Percentiles rank a stretch among this genome's conserved stretches.
Conservation (phyloP, 2,329 filamentous ascomycete genomes). For the Beauveria sp. region DNA sequence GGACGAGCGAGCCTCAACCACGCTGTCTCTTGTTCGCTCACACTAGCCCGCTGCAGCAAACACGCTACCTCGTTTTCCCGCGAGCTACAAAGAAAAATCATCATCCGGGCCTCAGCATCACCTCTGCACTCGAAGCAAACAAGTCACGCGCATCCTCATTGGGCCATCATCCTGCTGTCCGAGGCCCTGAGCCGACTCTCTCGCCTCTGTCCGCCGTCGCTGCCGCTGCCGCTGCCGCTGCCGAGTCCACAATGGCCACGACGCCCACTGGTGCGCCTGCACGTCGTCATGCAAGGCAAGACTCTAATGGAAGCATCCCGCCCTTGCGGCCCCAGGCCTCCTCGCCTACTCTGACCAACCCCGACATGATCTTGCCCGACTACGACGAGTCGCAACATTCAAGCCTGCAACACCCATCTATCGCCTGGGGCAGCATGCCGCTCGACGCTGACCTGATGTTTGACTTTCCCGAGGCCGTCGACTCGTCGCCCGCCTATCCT, state of each 20-base stretch:
- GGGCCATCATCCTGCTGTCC: neutral
- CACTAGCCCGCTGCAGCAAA: neutral
- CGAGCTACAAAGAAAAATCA: neutral
- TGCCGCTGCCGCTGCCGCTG: neutral
- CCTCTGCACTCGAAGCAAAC: neutral
- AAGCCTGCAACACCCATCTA: conserved; percentile 42
- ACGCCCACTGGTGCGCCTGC: conserved; percentile 16
- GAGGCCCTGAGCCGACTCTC: neutral
- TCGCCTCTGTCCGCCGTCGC: neutral
- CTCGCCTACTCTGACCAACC: conserved; percentile 84
- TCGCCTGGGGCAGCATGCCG: conserved; percentile 41
- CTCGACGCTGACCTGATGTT: conserved; percentile 34
- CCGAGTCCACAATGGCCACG: conserved; percentile 5
- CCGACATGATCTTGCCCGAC: conserved; percentile 87
- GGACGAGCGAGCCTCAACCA: neutral
- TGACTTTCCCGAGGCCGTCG: conserved; percentile 24
- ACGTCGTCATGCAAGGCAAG: conserved; percentile 23
- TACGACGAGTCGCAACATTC: conserved; percentile 51
- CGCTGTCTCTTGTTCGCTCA: neutral
- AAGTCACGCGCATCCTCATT: neutral
- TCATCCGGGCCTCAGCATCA: neutral
- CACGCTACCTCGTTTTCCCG: neutral
- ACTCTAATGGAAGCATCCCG: conserved; percentile 22
- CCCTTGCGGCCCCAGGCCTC: conserved; percentile 47
- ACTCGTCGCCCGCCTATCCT: conserved; percentile 36